phyloP scores from a whole-genome alignment of 2,329 filamentous ascomycete genomes.

The Coleophoma eucalyptorum region DNA sequence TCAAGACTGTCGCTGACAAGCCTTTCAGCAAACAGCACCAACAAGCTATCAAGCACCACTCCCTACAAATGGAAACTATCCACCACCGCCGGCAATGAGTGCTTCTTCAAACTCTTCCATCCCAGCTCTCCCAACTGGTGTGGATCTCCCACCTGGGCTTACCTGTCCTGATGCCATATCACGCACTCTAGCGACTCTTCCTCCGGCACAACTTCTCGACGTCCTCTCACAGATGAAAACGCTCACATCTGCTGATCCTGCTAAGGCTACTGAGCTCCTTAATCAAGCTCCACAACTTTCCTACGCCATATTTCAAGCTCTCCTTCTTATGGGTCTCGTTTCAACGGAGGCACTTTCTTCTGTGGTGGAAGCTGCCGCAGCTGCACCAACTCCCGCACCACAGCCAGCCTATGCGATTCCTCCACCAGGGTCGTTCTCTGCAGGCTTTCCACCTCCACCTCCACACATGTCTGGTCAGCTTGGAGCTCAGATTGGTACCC shows the following conservation, averaged over 20 bases:
- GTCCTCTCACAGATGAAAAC: constrained; percentile 94
- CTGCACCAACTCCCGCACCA: constrained; percentile 37
- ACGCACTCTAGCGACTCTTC: constrained; percentile 80
- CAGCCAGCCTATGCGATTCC: constrained; percentile 10
- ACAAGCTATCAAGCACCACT: constrained; percentile 30
- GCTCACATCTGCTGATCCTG: constrained; percentile 76
- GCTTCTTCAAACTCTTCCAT: constrained; percentile 48
- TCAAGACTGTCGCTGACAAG: constrained; percentile 4
- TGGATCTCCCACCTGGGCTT: constrained; percentile 78
- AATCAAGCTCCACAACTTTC: constrained; percentile 86
- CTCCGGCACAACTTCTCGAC: constrained; percentile 85
- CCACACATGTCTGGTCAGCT: constrained; percentile 31
- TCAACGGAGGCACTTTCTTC: constrained; percentile 78
- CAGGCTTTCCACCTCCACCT: constrained; percentile 33
- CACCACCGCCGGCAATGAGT: constrained; percentile 28
- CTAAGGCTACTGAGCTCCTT: constrained; percentile 80
- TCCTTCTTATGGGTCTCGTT: constrained; percentile 89
- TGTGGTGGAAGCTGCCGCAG: constrained; percentile 61
- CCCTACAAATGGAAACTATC: constrained; percentile 14
- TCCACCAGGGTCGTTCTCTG: constrained; percentile 21
- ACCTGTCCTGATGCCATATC: constrained; percentile 90
- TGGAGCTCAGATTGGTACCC: constrained; percentile 34
- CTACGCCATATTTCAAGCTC: constrained; percentile 91
- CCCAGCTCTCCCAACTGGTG: constrained; percentile 79
- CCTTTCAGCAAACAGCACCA: constrained; percentile 22